phyloP scores from a whole-genome alignment of 805 yeast species.

The Debaryomyces castellii region DNA sequence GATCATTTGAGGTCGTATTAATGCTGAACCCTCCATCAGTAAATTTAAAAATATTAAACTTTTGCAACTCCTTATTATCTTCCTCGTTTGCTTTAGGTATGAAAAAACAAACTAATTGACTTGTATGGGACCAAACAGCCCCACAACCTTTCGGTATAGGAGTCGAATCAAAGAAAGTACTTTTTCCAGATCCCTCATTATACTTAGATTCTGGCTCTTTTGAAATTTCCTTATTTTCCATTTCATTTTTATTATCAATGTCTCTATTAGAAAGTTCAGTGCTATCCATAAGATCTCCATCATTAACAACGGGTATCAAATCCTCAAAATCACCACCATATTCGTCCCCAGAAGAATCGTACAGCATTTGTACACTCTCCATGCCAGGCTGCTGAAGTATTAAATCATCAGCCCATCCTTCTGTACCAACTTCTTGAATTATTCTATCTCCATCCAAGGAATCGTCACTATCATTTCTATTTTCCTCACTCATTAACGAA shows the following conservation, averaged over 20 bases:
- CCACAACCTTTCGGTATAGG: constrained; percentile 95
- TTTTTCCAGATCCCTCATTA: not conserved
- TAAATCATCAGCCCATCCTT: constrained; percentile 44
- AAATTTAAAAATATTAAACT: constrained; percentile 44
- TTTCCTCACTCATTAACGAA: constrained; percentile 21
- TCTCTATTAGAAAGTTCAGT: constrained; percentile 8
- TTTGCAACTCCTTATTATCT: constrained; percentile 43
- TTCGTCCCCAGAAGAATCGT: constrained; percentile 25
- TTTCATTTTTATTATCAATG: constrained; percentile 3
- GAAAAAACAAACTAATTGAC: constrained; percentile 80
- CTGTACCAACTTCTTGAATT: constrained; percentile 35
- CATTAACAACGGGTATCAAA: constrained; percentile 43
- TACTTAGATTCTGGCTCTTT: not conserved
- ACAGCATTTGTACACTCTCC: constrained; percentile 12
- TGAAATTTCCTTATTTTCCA: not conserved
- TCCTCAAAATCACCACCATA: constrained; percentile 34
- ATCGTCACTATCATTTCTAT: constrained; percentile 19
- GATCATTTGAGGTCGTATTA: constrained; percentile 11
- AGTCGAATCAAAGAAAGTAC: constrained; percentile 62
- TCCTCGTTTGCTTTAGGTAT: constrained; percentile 48
- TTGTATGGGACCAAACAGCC: constrained; percentile 80
- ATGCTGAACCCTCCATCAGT: constrained; percentile 52
- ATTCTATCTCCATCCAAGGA: constrained; percentile 20
- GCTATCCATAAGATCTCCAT: constrained; percentile 26
- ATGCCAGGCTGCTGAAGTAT: constrained; percentile 35